Base-by-base conservation (phyloP, 768 basidiomycete species). In the Termitomyces eurrhizus region DNA sequence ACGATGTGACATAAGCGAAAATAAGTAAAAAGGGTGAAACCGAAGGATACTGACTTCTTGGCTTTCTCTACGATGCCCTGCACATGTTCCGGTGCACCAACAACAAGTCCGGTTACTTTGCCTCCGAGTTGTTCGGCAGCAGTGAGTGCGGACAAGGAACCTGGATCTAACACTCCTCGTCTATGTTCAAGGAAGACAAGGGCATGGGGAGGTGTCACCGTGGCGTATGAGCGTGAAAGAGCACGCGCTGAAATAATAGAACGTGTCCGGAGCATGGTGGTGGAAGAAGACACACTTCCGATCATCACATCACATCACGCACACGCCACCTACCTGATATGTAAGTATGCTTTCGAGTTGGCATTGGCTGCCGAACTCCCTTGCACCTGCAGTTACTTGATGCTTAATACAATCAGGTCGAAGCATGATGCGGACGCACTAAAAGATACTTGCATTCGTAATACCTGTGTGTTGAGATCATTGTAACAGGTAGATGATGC, bases 181-280 rank as follows among this genome's bases (percentile, higher is more conserved):
- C 85, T 83, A 70, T 98, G 94, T 73, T 98, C 96, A 51, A 98
- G 79, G 65, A 92, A 88, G n/a, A 97, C 87, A 4, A 97, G 84
- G 1, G 90, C 86, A 73, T 90, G 88, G 0, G 90, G 86, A 36
- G 85, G 77, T 5, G 80, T 59, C 26, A 81, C 73, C 4, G 87
- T 83, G 5, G 89, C 83, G 70, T 90, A 92, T 6, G 78, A 70
- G 60, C 86, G 78, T 44, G 61, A 57, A 36, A 65, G 53, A 41
- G 57, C 60, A 41, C 67, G 63, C 56, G 63, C 37, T 48, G 59
- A 56, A 44, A 50, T 21, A 35, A 62, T 52, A 46, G 62, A 57
- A 45, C 63, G 61, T 56, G 62, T 56, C 29, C 64, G 62, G 35
- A 69, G 60, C 68, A 69, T 42, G 53, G 29, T 42, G 18, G 53